Conservation (phyloP, 176 grass and related monocot species). For the Otatea glauca region DNA sequence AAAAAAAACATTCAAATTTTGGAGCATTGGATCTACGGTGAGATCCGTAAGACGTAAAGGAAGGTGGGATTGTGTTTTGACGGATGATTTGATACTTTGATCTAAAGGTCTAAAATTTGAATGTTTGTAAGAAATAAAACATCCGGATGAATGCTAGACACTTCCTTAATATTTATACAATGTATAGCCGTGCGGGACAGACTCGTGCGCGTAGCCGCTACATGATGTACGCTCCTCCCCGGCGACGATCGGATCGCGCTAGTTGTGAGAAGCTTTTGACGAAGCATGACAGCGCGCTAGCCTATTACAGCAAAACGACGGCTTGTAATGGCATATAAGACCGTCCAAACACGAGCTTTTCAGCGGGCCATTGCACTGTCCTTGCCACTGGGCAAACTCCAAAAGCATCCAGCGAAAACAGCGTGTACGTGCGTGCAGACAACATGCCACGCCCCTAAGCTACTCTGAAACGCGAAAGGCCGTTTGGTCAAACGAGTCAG, state of each 20-base stretch:
- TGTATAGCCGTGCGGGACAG: too few relatives aligned
- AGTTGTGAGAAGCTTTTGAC: neutral
- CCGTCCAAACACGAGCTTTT: neutral
- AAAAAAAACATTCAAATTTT: too few relatives aligned
- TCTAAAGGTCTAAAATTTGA: too few relatives aligned
- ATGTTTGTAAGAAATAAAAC: too few relatives aligned
- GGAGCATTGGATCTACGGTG: too few relatives aligned
- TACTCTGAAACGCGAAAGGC: neutral
- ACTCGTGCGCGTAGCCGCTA: neutral
- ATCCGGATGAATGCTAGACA: too few relatives aligned
- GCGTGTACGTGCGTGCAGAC: neutral
- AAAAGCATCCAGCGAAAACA: neutral
- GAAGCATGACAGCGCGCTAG: neutral
- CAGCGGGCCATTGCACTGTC: neutral
- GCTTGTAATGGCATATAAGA: neutral
- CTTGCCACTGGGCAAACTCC: neutral
- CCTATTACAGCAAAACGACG: neutral
- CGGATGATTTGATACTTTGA: too few relatives aligned
- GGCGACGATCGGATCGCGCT: neutral
- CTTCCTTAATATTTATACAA: too few relatives aligned
- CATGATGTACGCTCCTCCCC: neutral
- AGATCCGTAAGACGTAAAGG: too few relatives aligned
- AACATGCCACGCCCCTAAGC: neutral
- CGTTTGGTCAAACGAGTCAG: neutral
- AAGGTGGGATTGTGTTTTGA: too few relatives aligned